These are phyloP conservation scores for Ophiostoma ulmi DNA, from an alignment of 2,329 filamentous ascomycete species.

Conservation along the genomic window DNA sequence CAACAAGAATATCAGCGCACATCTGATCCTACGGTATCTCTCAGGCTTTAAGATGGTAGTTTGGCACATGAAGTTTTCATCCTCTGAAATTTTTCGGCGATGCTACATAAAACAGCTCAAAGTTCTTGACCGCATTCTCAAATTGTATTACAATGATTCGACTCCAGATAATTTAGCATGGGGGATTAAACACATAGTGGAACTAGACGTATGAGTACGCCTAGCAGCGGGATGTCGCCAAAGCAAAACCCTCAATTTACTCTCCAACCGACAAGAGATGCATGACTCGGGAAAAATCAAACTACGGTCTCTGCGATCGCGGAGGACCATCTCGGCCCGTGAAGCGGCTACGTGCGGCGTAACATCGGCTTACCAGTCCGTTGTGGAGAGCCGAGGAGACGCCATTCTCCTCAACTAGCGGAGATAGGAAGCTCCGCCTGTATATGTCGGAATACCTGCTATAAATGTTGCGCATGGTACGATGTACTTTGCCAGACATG, in stretches of 20 bases:
- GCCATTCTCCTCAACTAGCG: background rate
- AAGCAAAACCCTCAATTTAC: too few species aligned
- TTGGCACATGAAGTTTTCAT: background rate
- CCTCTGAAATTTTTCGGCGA: background rate
- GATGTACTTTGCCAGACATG: too few species aligned
- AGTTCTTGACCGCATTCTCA: background rate
- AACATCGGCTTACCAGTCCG: background rate
- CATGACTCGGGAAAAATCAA: background rate
- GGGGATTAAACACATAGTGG: background rate
- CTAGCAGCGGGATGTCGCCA: too few species aligned
- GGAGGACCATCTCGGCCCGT: background rate
- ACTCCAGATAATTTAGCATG: background rate
- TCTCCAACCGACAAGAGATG: background rate
- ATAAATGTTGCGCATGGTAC: background rate
- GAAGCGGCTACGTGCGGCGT: slow-evolving; percentile 1
- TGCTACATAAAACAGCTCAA: background rate
- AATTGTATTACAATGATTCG: background rate
- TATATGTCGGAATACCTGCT: background rate
- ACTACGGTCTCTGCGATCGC: background rate
- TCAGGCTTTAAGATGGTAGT: background rate
- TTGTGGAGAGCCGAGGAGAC: slow-evolving; percentile 1
- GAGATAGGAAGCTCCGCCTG: background rate
- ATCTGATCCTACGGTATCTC: background rate
- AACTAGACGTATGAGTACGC: too few species aligned
- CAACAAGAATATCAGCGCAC: background rate